A percentile compares a stretch with the other conserved stretches of the same genome.
These are phyloP conservation scores for Neurospora sublineolata DNA, from an alignment of 495 filamentous ascomycete genomes.

Conservation along the genomic window DNA sequence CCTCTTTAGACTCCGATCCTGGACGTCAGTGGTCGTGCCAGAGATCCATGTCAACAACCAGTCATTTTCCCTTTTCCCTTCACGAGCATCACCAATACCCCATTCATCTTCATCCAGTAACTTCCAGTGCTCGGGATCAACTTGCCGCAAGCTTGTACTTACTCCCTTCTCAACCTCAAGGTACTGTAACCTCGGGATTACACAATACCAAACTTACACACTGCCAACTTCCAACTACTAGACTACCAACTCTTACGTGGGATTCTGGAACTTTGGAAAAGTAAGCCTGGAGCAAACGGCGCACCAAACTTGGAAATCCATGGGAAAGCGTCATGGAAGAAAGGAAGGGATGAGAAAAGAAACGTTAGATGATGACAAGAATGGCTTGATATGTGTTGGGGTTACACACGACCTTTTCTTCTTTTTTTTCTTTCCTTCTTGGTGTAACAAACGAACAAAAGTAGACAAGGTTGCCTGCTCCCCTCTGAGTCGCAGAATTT, in stretches of 20 bases:
- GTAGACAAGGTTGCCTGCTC: too few species aligned
- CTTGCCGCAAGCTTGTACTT: not conserved
- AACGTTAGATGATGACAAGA: not conserved
- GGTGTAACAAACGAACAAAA: too few species aligned
- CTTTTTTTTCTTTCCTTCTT: too few species aligned
- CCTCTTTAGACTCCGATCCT: not conserved
- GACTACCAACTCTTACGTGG: not conserved
- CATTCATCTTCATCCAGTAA: not conserved
- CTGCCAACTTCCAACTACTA: not conserved
- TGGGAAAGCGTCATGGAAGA: not conserved
- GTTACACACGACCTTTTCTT: not conserved
- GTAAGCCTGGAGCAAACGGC: not conserved
- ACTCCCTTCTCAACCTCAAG: not conserved
- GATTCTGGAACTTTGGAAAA: not conserved
- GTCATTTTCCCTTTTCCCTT: not conserved
- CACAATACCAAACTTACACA: not conserved
- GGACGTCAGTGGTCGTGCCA: not conserved
- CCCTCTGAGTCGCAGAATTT: too few species aligned
- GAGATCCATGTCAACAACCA: not conserved
- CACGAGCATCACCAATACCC: not conserved
- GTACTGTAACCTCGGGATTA: not conserved
- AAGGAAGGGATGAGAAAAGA: not conserved
- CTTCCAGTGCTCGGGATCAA: not conserved
- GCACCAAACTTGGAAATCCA: not conserved
- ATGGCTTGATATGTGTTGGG: not conserved